These are phyloP conservation scores for Aspergillus affinis DNA, from an alignment of 495 filamentous ascomycete genomes.

Conservation along the genomic window DNA sequence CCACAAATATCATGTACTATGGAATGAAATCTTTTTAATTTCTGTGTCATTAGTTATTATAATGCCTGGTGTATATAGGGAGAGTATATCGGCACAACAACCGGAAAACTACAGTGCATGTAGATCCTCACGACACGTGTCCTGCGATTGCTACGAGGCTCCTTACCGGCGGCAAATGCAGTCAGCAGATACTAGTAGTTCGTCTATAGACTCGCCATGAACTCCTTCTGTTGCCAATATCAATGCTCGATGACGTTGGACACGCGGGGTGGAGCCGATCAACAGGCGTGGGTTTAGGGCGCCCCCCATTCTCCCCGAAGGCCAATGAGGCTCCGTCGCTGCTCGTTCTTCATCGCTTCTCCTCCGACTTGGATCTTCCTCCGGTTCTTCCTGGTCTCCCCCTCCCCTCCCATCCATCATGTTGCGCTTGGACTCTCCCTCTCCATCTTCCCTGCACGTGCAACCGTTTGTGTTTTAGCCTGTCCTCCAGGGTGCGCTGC, in stretches of 20 bases:
- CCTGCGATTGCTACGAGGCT: neutral
- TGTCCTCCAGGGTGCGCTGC: neutral
- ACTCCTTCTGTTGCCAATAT: too few relatives aligned
- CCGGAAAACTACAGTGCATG: too few relatives aligned
- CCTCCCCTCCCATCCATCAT: slow-evolving; percentile 3
- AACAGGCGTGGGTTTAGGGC: neutral
- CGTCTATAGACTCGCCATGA: too few relatives aligned
- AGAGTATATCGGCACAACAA: neutral
- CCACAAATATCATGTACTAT: slow-evolving; percentile 6
- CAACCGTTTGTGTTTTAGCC: slow-evolving; percentile 4
- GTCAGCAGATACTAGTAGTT: neutral
- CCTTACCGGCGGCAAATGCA: neutral
- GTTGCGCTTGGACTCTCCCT: slow-evolving; percentile 9
- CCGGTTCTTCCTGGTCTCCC: neutral
- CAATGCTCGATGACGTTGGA: slow-evolving; percentile 17
- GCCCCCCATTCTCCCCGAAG: too few relatives aligned
- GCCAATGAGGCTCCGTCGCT: neutral
- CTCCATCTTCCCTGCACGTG: slow-evolving; percentile 13
- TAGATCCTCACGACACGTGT: neutral
- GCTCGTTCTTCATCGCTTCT: neutral
- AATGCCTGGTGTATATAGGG: too few relatives aligned
- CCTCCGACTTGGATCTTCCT: neutral
- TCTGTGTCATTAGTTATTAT: too few relatives aligned
- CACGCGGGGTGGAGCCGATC: slow-evolving; percentile 4
- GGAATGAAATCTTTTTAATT: neutral